These are phyloP conservation scores for Castanospermum australe DNA, from an alignment of 306 rosid genomes.

Conservation along the genomic window DNA sequence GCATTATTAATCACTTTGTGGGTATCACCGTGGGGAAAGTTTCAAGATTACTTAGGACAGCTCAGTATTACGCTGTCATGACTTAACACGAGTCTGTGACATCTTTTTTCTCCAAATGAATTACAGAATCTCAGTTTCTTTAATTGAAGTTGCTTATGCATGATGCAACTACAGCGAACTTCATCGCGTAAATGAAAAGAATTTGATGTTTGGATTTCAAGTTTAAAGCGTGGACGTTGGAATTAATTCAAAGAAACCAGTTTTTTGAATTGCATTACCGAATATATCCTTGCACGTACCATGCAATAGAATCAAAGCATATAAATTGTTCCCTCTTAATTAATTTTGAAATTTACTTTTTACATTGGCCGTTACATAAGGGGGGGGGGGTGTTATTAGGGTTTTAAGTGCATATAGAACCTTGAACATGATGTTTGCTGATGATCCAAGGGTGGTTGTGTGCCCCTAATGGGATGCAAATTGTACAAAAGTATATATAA, in stretches of 20 bases:
- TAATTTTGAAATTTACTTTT: not conserved
- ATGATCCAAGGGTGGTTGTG: not conserved
- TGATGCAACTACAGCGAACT: not conserved
- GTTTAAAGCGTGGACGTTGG: not conserved
- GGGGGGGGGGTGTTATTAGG: not conserved
- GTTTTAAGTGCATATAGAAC: not conserved
- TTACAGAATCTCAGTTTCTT: not conserved
- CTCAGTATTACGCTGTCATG: no score
- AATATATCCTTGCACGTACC: not conserved
- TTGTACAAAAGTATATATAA: not conserved
- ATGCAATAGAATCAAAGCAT: not conserved
- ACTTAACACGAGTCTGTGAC: no score
- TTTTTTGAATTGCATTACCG: not conserved
- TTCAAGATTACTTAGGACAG: no score
- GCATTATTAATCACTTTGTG: no score
- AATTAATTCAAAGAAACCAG: not conserved
- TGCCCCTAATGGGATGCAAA: constrained; percentile 30
- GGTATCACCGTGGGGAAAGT: no score
- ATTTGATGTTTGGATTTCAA: not conserved
- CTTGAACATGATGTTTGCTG: not conserved
- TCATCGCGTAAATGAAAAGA: not conserved
- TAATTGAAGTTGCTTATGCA: no score
- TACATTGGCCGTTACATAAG: not conserved
- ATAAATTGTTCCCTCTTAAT: not conserved
- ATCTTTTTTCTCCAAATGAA: no score